Evolutionary conservation across 2,329 filamentous ascomycete genomes (phyloP).

Genomic region (Neobulgaria alba): DNA sequence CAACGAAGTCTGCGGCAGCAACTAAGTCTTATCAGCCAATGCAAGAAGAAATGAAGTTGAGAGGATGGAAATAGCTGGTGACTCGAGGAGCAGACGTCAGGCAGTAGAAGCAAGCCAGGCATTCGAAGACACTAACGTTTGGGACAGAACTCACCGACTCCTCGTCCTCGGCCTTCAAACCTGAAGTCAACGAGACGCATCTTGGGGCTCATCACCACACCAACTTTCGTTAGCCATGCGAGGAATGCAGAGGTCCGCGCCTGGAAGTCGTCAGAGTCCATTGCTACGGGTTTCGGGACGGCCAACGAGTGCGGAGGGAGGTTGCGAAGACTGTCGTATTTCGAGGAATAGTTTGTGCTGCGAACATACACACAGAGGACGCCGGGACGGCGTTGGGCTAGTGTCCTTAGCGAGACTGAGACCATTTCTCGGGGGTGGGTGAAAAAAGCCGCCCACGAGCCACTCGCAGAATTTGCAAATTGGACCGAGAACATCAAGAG

Average conservation of each 20-base stretch:
- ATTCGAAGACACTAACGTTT: too few species aligned
- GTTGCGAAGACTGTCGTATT: too few species aligned
- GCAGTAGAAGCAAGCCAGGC: too few species aligned
- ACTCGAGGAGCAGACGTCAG: too few species aligned
- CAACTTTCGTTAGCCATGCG: slow-evolving; percentile 45
- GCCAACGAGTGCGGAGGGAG: too few species aligned
- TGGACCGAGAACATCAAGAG: too few species aligned
- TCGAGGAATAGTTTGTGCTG: background rate
- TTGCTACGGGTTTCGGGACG: too few species aligned
- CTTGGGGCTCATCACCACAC: slow-evolving; percentile 47
- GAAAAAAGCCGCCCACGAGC: too few species aligned
- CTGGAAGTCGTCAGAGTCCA: slow-evolving; percentile 33
- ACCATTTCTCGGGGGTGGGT: too few species aligned
- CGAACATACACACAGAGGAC: background rate
- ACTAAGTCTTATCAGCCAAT: slow-evolving; percentile 43
- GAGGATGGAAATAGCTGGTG: too few species aligned
- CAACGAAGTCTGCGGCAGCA: slow-evolving; percentile 45
- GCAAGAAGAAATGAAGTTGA: too few species aligned
- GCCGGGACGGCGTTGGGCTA: background rate
- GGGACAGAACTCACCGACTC: slow-evolving; percentile 51
- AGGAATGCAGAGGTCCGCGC: slow-evolving; percentile 42
- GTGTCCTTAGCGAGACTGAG: background rate
- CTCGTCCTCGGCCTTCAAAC: slow-evolving; percentile 44
- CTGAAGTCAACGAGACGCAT: slow-evolving; percentile 50
- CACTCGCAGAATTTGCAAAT: too few species aligned